Percentiles rank a stretch among this genome's conserved stretches.
phyloP scores from a whole-genome alignment of 768 basidiomycete species.

The Tylopilus rubrobrunneus region DNA sequence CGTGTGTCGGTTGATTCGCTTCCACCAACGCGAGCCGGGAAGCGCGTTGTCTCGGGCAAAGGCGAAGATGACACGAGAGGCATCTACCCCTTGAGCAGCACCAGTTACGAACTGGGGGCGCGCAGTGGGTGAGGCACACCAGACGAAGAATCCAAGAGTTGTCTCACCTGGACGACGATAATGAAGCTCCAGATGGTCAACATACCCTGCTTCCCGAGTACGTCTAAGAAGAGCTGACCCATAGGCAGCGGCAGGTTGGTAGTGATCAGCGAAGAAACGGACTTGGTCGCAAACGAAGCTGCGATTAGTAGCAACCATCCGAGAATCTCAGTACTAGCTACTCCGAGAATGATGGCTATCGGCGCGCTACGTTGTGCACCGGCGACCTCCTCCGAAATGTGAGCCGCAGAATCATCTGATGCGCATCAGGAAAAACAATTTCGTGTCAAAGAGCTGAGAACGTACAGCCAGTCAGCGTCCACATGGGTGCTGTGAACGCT shows the following conservation, averaged over 20 bases:
- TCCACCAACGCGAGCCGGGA: slow-evolving; percentile 71
- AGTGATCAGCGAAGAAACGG: slow-evolving; percentile 46
- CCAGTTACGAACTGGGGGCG: slow-evolving; percentile 58
- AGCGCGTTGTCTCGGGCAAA: slow-evolving; percentile 73
- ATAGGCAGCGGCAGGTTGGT: slow-evolving; percentile 58
- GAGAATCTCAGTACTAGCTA: slow-evolving; percentile 52
- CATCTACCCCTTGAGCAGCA: slow-evolving; percentile 71
- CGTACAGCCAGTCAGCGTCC: slow-evolving; percentile 75
- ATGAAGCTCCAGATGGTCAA: slow-evolving; percentile 68
- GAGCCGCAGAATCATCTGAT: slow-evolving; percentile 71
- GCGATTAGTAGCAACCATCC: slow-evolving; percentile 68
- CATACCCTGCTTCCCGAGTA: slow-evolving; percentile 68
- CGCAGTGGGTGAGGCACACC: not conserved
- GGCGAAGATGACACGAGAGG: slow-evolving; percentile 71
- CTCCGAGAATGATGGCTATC: slow-evolving; percentile 64
- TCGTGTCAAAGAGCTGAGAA: not conserved
- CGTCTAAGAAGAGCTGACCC: slow-evolving; percentile 67
- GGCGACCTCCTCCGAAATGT: slow-evolving; percentile 69
- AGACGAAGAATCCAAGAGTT: too few relatives aligned
- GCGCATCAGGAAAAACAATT: not conserved
- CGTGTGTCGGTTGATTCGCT: slow-evolving; percentile 52
- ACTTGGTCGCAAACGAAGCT: slow-evolving; percentile 60
- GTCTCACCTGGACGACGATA: slow-evolving; percentile 53
- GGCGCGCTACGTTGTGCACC: slow-evolving; percentile 63
- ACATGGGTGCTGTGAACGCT: slow-evolving; percentile 74